Conservation (phyloP, 2,329 filamentous ascomycete species). For the Xylariaceae sp. region DNA sequence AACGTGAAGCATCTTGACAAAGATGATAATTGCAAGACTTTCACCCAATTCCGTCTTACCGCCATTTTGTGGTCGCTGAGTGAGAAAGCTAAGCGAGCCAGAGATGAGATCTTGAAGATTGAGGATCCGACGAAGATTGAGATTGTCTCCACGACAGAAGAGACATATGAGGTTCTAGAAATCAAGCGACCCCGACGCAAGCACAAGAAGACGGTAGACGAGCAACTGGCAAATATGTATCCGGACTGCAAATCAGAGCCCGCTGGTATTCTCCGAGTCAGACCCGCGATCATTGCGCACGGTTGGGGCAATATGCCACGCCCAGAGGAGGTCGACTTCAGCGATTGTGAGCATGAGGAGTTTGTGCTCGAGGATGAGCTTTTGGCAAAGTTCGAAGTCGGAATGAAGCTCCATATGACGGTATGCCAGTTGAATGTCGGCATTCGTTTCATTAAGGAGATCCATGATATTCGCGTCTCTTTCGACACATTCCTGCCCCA, state of each 20-base stretch:
- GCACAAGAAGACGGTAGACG: conserved; percentile 17
- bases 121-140: conserved; percentile 33
- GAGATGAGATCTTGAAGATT: conserved; percentile 12
- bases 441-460: conserved; percentile 56
- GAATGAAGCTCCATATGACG: conserved; percentile 57
- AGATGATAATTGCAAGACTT: conserved; percentile 39
- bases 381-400: conserved; percentile 52
- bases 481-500: conserved; percentile 66
- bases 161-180: conserved; percentile 57
- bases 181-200: conserved; percentile 39
- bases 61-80: conserved; percentile 32
- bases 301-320: conserved; percentile 43
- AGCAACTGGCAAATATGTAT: conserved; percentile 17
- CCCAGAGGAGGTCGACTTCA: conserved; percentile 31
- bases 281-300: conserved; percentile 45
- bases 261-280: conserved; percentile 44
- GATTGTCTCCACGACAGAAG: conserved; percentile 45
- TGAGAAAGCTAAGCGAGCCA: conserved; percentile 29
- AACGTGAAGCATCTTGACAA: conserved; percentile 27
- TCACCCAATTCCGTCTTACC: conserved; percentile 43
- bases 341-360: conserved; percentile 27
- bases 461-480: conserved; percentile 52
- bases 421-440: conserved; percentile 57
- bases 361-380: conserved; percentile 66
- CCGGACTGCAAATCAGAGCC: conserved; percentile 34